phyloP scores from a whole-genome alignment of 108 stramenopile species.

The Cyclotella kingstonii region DNA sequence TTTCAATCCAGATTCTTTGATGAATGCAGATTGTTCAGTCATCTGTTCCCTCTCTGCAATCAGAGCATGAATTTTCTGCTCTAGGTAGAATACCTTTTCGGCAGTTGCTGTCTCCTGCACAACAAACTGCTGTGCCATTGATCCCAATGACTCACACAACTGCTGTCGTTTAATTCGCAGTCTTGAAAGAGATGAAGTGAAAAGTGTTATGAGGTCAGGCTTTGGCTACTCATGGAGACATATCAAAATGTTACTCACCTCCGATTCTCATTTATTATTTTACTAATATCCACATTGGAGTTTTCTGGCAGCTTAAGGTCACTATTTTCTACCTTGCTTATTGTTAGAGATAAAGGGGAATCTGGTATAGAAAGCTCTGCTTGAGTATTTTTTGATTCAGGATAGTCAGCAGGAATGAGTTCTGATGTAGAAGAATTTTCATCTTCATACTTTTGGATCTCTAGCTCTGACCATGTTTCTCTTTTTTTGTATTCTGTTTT shows the following conservation, averaged over 20 bases:
- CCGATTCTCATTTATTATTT: conserved; percentile 9
- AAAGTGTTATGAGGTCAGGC: background rate
- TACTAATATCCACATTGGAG: background rate
- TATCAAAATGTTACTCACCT: too few species aligned
- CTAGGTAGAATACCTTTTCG: conserved; percentile 22
- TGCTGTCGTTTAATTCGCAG: conserved; percentile 20
- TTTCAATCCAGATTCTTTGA: background rate
- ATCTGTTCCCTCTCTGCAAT: background rate
- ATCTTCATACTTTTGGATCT: too few species aligned
- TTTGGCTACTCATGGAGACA: too few species aligned
- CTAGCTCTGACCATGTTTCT: too few species aligned
- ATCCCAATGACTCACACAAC: conserved; percentile 11
- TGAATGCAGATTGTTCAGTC: background rate
- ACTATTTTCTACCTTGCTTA: background rate
- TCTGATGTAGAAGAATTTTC: background rate
- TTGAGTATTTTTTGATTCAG: too few species aligned
- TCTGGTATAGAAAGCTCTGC: too few species aligned
- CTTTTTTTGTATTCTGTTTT: too few species aligned
- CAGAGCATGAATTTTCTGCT: conserved; percentile 19
- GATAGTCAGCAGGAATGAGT: too few species aligned
- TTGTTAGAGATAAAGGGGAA: background rate
- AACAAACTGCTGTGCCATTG: conserved; percentile 11
- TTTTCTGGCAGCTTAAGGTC: too few species aligned
- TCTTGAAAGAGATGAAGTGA: background rate
- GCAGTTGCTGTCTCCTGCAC: conserved; percentile 12